Evolutionary conservation across 2,329 filamentous ascomycete species (phyloP).

Genomic region (Aureobasidium mangrovei): DNA sequence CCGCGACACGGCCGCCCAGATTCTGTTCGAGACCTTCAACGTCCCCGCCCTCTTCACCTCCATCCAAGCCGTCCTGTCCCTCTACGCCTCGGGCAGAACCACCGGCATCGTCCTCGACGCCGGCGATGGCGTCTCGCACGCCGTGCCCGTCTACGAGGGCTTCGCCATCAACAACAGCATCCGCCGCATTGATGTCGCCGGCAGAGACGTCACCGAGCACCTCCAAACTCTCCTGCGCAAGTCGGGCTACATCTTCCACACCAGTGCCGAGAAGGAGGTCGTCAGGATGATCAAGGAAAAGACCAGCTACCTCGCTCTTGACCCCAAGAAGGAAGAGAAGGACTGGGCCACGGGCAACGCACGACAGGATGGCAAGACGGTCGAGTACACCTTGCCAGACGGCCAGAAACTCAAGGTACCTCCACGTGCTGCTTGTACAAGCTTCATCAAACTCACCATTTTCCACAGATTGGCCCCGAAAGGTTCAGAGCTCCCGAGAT

Average conservation of each 20-base stretch:
- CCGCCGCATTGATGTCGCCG: constrained; percentile 89
- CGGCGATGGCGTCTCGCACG: constrained; percentile 93
- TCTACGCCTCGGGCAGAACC: constrained; percentile 92
- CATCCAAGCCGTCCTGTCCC: constrained; percentile 89
- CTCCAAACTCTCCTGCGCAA: constrained; percentile 86
- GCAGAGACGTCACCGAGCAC: constrained; percentile 91
- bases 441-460: constrained; percentile 1
- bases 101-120: constrained; percentile 94
- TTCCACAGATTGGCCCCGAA: constrained; percentile 70
- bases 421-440: neutral
- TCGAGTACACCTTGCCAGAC: constrained; percentile 85
- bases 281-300: constrained; percentile 95
- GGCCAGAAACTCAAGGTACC: constrained; percentile 82
- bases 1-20: constrained; percentile 91
- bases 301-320: constrained; percentile 79
- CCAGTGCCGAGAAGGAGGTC: constrained; percentile 98
- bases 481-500: constrained; percentile 95
- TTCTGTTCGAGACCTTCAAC: constrained; percentile 98
- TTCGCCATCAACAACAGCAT: constrained; percentile 96
- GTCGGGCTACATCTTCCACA: constrained; percentile 90
- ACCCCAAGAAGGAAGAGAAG: constrained; percentile 91
- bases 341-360: constrained; percentile 70
- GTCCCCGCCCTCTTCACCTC: constrained; percentile 94
- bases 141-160: constrained; percentile 94
- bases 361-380: constrained; percentile 64